Conservation (phyloP, 371 early-diverging fungal species). For the Nematocida sp. region DNA sequence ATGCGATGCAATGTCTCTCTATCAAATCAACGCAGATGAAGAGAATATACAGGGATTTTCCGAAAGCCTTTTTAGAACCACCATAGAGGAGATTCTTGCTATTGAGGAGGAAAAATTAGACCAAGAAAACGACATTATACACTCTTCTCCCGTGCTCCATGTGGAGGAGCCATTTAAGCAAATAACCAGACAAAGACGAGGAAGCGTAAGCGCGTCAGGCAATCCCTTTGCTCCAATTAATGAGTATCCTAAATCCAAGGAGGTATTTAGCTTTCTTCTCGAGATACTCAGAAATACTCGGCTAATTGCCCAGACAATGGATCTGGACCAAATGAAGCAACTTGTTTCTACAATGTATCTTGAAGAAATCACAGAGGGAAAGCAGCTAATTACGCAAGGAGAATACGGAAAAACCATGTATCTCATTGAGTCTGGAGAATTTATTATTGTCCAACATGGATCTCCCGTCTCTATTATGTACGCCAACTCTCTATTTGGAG, state of each 20-base stretch:
- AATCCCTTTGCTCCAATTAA: conserved; percentile 20
- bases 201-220: conserved; percentile 37
- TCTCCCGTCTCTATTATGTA: conserved; percentile 58
- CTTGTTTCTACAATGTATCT: conserved; percentile 60
- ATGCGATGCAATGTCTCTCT: conserved; percentile 23
- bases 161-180: background rate
- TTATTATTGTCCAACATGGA: conserved; percentile 77
- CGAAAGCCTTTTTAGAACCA: conserved; percentile 16
- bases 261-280: conserved; percentile 24
- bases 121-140: conserved; percentile 7
- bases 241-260: conserved; percentile 28
- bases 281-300: conserved; percentile 26
- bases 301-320: conserved; percentile 48
- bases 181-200: conserved; percentile 31
- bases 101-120: background rate
- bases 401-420: conserved; percentile 91
- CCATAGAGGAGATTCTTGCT: conserved; percentile 20
- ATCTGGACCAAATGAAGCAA: conserved; percentile 57
- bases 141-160: background rate
- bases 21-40: conserved; percentile 43
- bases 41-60: conserved; percentile 31
- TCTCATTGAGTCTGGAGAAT: conserved; percentile 83
- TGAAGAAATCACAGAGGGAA: conserved; percentile 66
- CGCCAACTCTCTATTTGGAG: conserved; percentile 75
- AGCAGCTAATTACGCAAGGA: conserved; percentile 83